These are phyloP conservation scores for Phytophthora sojae DNA, from an alignment of 352 stramenopile species.

Conservation along the genomic window DNA sequence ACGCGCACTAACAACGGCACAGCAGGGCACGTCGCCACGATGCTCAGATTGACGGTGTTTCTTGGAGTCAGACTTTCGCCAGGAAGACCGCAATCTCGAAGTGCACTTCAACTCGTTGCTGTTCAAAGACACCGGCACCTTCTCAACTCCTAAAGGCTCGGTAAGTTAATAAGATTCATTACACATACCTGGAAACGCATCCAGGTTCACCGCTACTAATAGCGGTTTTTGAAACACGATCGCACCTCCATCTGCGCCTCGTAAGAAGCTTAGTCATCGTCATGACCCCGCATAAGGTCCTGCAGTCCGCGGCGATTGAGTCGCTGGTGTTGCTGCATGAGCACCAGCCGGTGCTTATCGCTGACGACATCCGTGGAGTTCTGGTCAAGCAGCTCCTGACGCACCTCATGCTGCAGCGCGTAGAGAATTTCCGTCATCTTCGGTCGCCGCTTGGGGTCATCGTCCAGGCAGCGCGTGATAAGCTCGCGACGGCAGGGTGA, in stretches of 20 bases:
- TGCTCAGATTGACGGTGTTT: not conserved
- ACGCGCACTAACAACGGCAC: slow-evolving; percentile 17
- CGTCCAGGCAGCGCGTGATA: slow-evolving; percentile 71
- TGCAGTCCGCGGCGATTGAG: slow-evolving; percentile 76
- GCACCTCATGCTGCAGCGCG: slow-evolving; percentile 75
- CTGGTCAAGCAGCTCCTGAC: slow-evolving; percentile 76
- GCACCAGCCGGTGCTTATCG: slow-evolving; percentile 70
- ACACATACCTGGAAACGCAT: slow-evolving; percentile 7
- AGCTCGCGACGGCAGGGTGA: slow-evolving; percentile 65
- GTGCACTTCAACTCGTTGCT: slow-evolving; percentile 21
- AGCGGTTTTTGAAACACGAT: not conserved
- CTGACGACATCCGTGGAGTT: slow-evolving; percentile 68
- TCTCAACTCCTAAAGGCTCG: not conserved
- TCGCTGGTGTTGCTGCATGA: slow-evolving; percentile 80
- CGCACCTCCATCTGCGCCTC: not conserved
- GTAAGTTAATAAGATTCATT: slow-evolving; percentile 17
- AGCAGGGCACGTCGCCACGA: not conserved
- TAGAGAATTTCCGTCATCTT: slow-evolving; percentile 85
- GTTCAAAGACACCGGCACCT: slow-evolving; percentile 2
- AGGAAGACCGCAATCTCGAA: not conserved
- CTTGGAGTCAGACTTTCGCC: slow-evolving; percentile 20
- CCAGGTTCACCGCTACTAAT: slow-evolving; percentile 11
- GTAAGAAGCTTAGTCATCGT: slow-evolving; percentile 30
- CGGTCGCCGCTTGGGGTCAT: slow-evolving; percentile 62
- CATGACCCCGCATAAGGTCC: slow-evolving; percentile 52